These are phyloP conservation scores for Juncus effusus DNA, from an alignment of 176 grass and related monocot species.

Conservation along the genomic window DNA sequence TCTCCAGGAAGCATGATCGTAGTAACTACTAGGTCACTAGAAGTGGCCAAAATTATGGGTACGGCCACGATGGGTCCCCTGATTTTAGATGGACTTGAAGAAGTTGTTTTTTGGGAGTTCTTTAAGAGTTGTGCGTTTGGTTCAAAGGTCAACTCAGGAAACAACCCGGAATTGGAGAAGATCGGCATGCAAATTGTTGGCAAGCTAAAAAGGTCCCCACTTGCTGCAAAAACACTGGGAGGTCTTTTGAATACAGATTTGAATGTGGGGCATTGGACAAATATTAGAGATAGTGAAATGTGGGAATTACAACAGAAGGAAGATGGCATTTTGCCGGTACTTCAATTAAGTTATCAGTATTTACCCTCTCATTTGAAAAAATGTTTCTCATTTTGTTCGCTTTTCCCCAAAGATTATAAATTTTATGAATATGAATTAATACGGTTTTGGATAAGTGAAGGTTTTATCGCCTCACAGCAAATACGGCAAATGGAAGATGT, in stretches of 20 bases:
- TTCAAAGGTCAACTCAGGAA: background rate
- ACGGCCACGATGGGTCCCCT: background rate
- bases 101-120: background rate
- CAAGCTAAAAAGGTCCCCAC: conserved; percentile 14
- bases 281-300: conserved; percentile 15
- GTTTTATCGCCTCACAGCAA: background rate
- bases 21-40: conserved; percentile 15
- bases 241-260: background rate
- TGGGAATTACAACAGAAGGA: conserved; percentile 12
- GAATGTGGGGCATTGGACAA: background rate
- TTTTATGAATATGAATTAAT: background rate
- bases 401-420: conserved; percentile 11
- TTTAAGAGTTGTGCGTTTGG: conserved; percentile 23
- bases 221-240: conserved; percentile 27
- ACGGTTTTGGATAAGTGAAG: conserved; percentile 11
- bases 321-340: conserved; percentile 11
- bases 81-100: background rate
- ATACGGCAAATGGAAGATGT: background rate
- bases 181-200: conserved; percentile 21
- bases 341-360: conserved; percentile 32
- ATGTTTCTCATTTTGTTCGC: conserved; percentile 28
- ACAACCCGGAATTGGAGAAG: background rate
- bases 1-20: conserved; percentile 24
- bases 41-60: background rate
- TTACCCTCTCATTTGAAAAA: conserved; percentile 30